A percentile compares a stretch with the other conserved stretches of the same genome.
These are phyloP conservation scores for Boletus tylopilopsis DNA, from an alignment of 768 basidiomycete genomes.

Conservation along the genomic window DNA sequence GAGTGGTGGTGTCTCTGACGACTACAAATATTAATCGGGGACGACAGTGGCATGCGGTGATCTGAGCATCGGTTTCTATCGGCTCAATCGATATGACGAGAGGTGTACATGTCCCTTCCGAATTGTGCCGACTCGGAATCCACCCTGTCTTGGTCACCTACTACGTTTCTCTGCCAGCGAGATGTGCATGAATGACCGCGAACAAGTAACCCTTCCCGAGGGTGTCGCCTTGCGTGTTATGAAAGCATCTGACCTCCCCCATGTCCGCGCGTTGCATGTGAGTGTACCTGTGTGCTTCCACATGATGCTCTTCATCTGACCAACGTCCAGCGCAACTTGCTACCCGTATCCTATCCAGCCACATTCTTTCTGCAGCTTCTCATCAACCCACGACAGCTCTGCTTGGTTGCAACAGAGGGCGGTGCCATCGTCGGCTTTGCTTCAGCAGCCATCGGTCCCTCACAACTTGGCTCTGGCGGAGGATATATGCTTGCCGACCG, in stretches of 20 bases:
- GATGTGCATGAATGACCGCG: too few relatives aligned
- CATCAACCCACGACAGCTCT: constrained; percentile 27
- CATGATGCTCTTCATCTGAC: constrained; percentile 1
- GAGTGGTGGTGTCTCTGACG: too few relatives aligned
- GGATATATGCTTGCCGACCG: neutral
- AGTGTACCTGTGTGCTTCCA: constrained; percentile 1
- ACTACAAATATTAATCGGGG: too few relatives aligned
- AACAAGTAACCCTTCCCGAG: neutral
- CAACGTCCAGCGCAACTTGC: constrained; percentile 17
- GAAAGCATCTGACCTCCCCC: constrained; percentile 28
- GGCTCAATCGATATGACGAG: neutral
- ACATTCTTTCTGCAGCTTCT: constrained; percentile 33
- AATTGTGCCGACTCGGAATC: constrained; percentile 11
- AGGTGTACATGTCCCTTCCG: constrained; percentile 16
- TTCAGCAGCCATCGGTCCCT: constrained; percentile 20
- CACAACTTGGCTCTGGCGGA: neutral
- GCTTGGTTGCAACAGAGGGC: constrained; percentile 25
- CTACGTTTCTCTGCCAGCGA: neutral
- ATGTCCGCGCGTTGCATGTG: constrained; percentile 27
- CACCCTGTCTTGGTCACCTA: too few relatives aligned
- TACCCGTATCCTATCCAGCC: constrained; percentile 26
- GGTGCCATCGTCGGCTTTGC: constrained; percentile 25
- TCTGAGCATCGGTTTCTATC: neutral
- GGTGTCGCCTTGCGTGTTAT: constrained; percentile 22
- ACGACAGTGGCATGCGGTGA: neutral